Base-by-base conservation (phyloP, 2,329 filamentous ascomycete genomes). In the Fusarium luffae region DNA sequence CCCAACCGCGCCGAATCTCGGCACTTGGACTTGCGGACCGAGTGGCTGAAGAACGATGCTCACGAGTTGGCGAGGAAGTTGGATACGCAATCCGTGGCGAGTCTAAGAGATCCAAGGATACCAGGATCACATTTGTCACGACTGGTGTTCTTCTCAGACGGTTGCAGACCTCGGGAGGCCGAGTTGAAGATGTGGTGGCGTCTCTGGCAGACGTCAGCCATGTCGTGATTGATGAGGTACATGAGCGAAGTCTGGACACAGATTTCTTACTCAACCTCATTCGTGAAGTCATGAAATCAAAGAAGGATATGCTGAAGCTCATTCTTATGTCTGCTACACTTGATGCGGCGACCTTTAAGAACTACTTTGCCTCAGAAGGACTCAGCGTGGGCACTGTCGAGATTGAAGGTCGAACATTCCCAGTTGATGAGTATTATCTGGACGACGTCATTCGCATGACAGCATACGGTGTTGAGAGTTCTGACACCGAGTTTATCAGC, bases 261-360 rank as follows among this genome's bases (percentile, higher is more conserved):
- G 97, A 99, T 78, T 97, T 99, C 49, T 82, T 99, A 88, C 88
- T 98, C n/a, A 98, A 94, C 44, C 86, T 99, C 52, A 83, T 99
- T 34, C 89, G 93, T 58, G 77, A 90, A 93, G 75, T 94, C 97
- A 48, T 93, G 98, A 54, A 93, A 92, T 97, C 55, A 19, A 93
- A 73, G 82, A 98, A 61, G 88, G 96, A 66, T 87, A 91, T 59
- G 88, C 80, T 99, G 54, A 99, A 98, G 80, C 86, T 99, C 11
- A 89, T 99, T 65, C 97, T 99, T 81, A 99, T 99, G 97, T 98
- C 95, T 61, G 96, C 96, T 43, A 99, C 96, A 5, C 85, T 99
- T 40, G 87, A 94, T 66, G 93, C 98, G 37, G 92, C 93, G 10
- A 95, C 98, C 16, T 71, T 71, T 12, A 54, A 57, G 34, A 66